Base-by-base conservation (phyloP, 2,329 filamentous ascomycete genomes). In the Fusarium abutilonis region DNA sequence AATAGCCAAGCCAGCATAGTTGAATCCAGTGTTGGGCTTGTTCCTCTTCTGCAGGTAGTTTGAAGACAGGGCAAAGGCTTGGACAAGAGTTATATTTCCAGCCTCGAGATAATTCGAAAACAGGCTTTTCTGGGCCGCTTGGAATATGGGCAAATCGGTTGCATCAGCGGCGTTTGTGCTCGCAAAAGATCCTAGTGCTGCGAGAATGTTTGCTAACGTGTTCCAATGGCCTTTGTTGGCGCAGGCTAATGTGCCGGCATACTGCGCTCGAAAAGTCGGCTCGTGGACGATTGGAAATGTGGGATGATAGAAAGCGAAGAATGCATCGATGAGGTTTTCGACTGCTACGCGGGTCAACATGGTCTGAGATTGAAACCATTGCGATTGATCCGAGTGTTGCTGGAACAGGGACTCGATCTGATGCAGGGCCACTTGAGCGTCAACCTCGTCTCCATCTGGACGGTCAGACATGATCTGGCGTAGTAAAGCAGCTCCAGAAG, bases 281-380 rank as follows among this genome's bases (percentile, higher is more conserved):
- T 64, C 61, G 29, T 64, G 61, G 0, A 64, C 60, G 7, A 64
- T 57, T 4, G 61, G 61, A 9, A 52, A 60, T 0, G 51, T 56
- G 1, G 51, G 51, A 5, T 64, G 61, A 6, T 64, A 64, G 11
- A 64, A 50, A 4, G 47, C 35, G 5, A 64, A 64, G 14, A 52
- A 64, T 0, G 46, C 51, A 4, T 64, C 60, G 29, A 64, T 60
- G 7, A 62, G 57, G 5, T 61, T 60, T 17, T 60, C 57, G 0
- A 60, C 60, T 0, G 56, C 60, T 6, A 64, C 61, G 19, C 60
- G n/a, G 10, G 60, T 63, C 2, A 63, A 11, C 60, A 63, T 63
- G 1, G 60, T 53, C n/a, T 63, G 60, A 13, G 60, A 58, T 11
- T 58, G 60, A 8, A 63, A 63, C 60, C 60, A 63, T 29, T 59